Percentiles rank a stretch among this genome's conserved stretches.
Conservation (phyloP, 2,329 filamentous ascomycete genomes). For the Orbilia javanica region DNA sequence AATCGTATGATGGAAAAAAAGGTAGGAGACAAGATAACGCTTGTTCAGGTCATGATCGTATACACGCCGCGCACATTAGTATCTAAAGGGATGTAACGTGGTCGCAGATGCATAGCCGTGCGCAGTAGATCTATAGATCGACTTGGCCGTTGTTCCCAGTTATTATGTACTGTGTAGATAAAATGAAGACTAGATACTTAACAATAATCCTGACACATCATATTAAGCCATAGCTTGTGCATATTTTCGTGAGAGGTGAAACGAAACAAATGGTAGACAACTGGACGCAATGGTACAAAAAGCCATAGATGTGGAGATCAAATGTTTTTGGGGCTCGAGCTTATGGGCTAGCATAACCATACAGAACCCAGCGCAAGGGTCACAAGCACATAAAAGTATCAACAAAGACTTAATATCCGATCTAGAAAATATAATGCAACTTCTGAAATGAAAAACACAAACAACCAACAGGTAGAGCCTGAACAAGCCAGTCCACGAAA, state of each 20-base stretch:
- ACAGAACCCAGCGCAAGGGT: background rate
- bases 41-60: no score
- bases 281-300: background rate
- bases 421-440: background rate
- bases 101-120: no score
- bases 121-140: no score
- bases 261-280: background rate
- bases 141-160: no score
- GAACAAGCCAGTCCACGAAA: constrained; percentile 2
- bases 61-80: no score
- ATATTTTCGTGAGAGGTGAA: background rate
- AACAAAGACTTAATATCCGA: background rate
- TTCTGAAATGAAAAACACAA: background rate
- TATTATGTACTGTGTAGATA: no score
- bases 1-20: no score
- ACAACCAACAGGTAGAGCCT: background rate
- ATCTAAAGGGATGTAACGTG: no score
- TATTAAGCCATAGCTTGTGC: background rate
- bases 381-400: background rate
- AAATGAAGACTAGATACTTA: no score
- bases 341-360: constrained; percentile 7
- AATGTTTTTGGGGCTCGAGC: background rate
- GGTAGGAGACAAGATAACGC: no score
- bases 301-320: background rate
- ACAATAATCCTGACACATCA: no score